A percentile compares a stretch with the other conserved stretches of the same genome.
These are phyloP conservation scores for Helotiales sp. DNA, from an alignment of 2,329 filamentous ascomycete genomes.

Conservation along the genomic window DNA sequence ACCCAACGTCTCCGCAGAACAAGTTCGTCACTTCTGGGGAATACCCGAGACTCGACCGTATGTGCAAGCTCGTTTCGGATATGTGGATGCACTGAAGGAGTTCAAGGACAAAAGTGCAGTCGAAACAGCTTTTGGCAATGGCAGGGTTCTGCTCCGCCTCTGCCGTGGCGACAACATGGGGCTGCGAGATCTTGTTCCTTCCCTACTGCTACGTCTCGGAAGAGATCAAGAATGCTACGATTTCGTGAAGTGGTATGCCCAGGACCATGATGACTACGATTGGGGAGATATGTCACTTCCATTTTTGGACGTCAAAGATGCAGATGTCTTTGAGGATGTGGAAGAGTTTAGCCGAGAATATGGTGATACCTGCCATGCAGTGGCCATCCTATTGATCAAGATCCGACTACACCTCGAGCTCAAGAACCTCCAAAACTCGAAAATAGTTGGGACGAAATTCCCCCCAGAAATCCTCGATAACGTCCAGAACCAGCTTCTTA, in stretches of 20 bases:
- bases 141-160: constrained; percentile 46
- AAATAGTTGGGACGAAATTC: constrained; percentile 10
- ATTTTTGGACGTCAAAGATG: constrained; percentile 40
- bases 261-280: constrained; percentile 35
- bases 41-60: constrained; percentile 44
- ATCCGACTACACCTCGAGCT: constrained; percentile 38
- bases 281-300: constrained; percentile 37
- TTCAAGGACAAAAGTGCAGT: constrained; percentile 39
- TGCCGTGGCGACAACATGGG: constrained; percentile 47
- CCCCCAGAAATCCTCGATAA: constrained; percentile 34
- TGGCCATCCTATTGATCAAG: constrained; percentile 38
- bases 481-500: constrained; percentile 25
- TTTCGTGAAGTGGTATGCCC: constrained; percentile 48
- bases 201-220: constrained; percentile 45
- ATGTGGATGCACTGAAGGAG: constrained; percentile 37
- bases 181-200: constrained; percentile 42
- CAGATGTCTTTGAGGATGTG: constrained; percentile 43
- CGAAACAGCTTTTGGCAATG: constrained; percentile 39
- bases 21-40: constrained; percentile 45
- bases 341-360: constrained; percentile 18
- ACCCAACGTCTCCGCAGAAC: constrained; percentile 39
- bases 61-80: constrained; percentile 40
- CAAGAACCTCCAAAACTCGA: constrained; percentile 28
- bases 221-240: constrained; percentile 50
- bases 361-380: constrained; percentile 18